Base-by-base conservation (phyloP, 2,329 filamentous ascomycete species). In the Ophiostoma sp. region DNA sequence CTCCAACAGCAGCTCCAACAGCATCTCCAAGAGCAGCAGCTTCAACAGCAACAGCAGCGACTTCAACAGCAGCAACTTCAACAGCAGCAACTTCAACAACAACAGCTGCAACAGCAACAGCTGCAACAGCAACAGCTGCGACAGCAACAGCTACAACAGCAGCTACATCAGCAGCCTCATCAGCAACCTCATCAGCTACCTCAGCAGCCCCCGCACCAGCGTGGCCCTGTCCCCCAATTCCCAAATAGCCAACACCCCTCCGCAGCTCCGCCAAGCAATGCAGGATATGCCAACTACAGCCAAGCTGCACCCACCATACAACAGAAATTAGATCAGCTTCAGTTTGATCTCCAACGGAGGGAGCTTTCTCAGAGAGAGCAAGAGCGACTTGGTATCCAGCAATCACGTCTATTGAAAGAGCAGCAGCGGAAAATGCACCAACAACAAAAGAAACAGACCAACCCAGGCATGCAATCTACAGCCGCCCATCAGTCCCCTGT, bases 1-100 rank as follows among this genome's bases (percentile, higher is more conserved):
- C 4, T 44, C 5, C 67, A 68, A 27, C 63, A 58, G 27, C 47
- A 65, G 14, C 60, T 41, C 16, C 60, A 60, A 7, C 52, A 36
- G 27, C 27, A 64, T 2, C 47, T 6, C 11, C 69, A 58, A 2
- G 16, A 38, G 14, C 64, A 40, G 41, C 69, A 65, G 40, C 64
- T 55, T 5, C 49, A n/a, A 14, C 66, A 66, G 4, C 66, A 38
- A 18, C 36, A n/a, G 16, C n/a, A n/a, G n/a, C n/a, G n/a, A n/a
- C 62, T 49, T 6, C 65, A 47, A 40, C 41, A 12, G 36, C 67
- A 36, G 18, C n/a, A 11, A 8, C 44, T 44, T n/a, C 12, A 42
- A 14, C 27, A 11, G 16, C 67, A 27, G 36, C 27, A 14, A 4
- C 42, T 42, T 36, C 7, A 36, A 14, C 27, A 65, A 3, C 38